These are phyloP conservation scores for Peterozyma xylosa DNA, from an alignment of 805 yeast species.

Conservation along the genomic window DNA sequence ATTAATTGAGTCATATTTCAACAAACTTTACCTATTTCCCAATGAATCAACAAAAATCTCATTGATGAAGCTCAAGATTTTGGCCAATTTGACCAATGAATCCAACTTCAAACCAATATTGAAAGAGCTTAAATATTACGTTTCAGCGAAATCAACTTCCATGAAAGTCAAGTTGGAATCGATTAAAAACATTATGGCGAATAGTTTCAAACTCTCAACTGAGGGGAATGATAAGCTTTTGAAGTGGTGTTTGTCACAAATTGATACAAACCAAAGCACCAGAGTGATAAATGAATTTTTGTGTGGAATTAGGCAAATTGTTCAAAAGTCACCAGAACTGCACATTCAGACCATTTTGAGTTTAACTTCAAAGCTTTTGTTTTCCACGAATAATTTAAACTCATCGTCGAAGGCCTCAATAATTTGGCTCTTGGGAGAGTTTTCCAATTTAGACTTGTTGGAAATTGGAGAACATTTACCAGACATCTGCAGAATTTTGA, in stretches of 20 bases:
- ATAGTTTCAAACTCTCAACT: constrained; percentile 13
- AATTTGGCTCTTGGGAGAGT: constrained; percentile 89
- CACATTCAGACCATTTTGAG: constrained; percentile 50
- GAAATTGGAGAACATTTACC: constrained; percentile 45
- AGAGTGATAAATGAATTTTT: constrained; percentile 55
- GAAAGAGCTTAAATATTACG: constrained; percentile 58
- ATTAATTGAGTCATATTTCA: constrained; percentile 26
- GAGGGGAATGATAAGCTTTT: constrained; percentile 49
- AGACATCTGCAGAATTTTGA: constrained; percentile 59
- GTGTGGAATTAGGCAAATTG: constrained; percentile 62
- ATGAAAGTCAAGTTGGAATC: constrained; percentile 30
- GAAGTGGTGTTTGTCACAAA: constrained; percentile 56
- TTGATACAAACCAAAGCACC: constrained; percentile 19
- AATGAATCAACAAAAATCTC: constrained; percentile 38
- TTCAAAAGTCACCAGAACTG: constrained; percentile 52
- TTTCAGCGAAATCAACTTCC: constrained; percentile 3
- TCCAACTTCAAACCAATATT: constrained; percentile 43
- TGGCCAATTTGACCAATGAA: constrained; percentile 51
- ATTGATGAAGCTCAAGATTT: constrained; percentile 49
- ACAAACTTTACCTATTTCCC: constrained; percentile 49
- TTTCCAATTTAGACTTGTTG: constrained; percentile 25
- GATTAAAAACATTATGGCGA: constrained; percentile 43
- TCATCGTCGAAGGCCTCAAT: constrained; percentile 66
- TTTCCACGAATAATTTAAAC: constrained; percentile 4
- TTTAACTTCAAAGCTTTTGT: constrained; percentile 25